Percentiles rank a stretch among this genome's conserved stretches.
These are phyloP conservation scores for Macaranga tanarius DNA, from an alignment of 441 rosid species.

Conservation along the genomic window DNA sequence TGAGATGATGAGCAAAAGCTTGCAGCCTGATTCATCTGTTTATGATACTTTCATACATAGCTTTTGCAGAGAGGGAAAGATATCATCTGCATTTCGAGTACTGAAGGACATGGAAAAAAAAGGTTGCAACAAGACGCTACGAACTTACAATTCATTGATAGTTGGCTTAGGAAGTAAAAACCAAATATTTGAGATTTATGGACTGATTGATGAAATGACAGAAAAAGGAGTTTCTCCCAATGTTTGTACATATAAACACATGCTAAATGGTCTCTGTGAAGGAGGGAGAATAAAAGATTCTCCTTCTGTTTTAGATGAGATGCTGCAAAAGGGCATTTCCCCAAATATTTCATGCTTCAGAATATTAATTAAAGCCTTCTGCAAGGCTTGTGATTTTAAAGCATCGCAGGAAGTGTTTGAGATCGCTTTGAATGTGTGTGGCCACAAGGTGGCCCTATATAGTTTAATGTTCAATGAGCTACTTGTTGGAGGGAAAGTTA, in stretches of 20 bases:
- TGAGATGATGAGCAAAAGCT: slow-evolving; percentile 75
- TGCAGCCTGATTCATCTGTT: slow-evolving; percentile 73
- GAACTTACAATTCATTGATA: slow-evolving; percentile 84
- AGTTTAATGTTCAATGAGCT: slow-evolving; percentile 78
- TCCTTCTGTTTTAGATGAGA: slow-evolving; percentile 69
- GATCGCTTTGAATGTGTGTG: slow-evolving; percentile 69
- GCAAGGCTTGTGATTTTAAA: slow-evolving; percentile 61
- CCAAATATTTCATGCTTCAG: slow-evolving; percentile 72
- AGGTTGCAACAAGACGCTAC: slow-evolving; percentile 74
- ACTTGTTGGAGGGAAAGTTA: slow-evolving; percentile 57
- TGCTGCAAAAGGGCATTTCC: slow-evolving; percentile 68
- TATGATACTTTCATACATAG: slow-evolving; percentile 69
- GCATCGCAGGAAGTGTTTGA: slow-evolving; percentile 74
- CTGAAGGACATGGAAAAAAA: slow-evolving; percentile 97
- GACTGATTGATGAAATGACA: slow-evolving; percentile 89
- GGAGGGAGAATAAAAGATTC: slow-evolving; percentile 78
- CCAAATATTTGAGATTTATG: slow-evolving; percentile 85
- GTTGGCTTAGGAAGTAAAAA: slow-evolving; percentile 73
- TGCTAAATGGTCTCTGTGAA: slow-evolving; percentile 78
- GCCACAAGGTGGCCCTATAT: slow-evolving; percentile 78
- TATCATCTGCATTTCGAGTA: slow-evolving; percentile 89
- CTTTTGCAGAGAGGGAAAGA: slow-evolving; percentile 83
- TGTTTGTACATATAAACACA: slow-evolving; percentile 70
- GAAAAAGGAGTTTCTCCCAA: slow-evolving; percentile 82
- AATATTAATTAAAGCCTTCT: slow-evolving; percentile 71